Evolutionary conservation across 148 eudicot genomes (phyloP), one percentile per base, ranked within the genome.

Genomic region (Chenopodium suecicum): DNA sequence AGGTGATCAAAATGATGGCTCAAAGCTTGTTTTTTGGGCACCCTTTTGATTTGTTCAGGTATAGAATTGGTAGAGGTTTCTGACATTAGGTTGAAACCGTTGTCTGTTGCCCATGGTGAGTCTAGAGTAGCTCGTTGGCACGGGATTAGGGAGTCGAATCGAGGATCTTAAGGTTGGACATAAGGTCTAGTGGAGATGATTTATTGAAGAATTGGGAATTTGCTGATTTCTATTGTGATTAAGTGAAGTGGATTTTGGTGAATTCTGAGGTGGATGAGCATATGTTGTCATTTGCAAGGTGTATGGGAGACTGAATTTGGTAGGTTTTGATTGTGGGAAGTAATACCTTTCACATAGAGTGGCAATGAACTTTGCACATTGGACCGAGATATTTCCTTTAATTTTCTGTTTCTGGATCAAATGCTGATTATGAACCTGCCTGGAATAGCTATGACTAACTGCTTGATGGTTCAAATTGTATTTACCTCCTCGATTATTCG

Each of bases 291-390:
- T 85, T 81, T 75, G 87, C 78, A 2, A 79, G 74, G 54, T 87
- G 84, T 44, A 44, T 88, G 48, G 86, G 88, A 76, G 3, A 74
- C 1, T 27, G 85, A 37, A 37, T 37, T 84, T 91, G 9, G 88
- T 88, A 66, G 90, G 87, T 2, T 12, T 86, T 73, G 82, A 77
- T 34, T 82, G 84, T 78, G 76, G 83, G 8, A 86, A 88, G 76
- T 79, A 82, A 20, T 91, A 91, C 77, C 82, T 77, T 23, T 92
- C 92, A 10, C 90, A 91, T 77, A 82, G 90, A 5, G 92, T 88
- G 4, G 84, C 89, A 0, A 88, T 81, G 88, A 91, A 91, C 19
- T 91, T 91, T 46, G 89, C 91, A 20, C 91, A 20, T 68, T 87
- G 20, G 91, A 85, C 75, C 92, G 88, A 44, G 92, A 88, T 25